These are phyloP conservation scores for Candida patagonica DNA, from an alignment of 805 yeast species.

Conservation along the genomic window DNA sequence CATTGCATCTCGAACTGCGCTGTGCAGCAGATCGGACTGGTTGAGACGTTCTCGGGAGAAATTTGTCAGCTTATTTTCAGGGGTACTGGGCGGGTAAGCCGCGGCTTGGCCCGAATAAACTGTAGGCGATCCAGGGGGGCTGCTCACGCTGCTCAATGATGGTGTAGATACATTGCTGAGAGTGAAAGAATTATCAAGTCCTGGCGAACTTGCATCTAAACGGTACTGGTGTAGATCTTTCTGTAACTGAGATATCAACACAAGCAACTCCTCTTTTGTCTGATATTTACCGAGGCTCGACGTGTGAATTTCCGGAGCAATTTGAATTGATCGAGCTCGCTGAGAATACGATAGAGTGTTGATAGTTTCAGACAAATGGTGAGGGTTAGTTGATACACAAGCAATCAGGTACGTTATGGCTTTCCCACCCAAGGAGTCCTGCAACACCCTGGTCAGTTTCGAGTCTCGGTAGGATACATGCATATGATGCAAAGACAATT, in stretches of 20 bases:
- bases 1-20: conserved; percentile 14
- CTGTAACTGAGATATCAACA: conserved; percentile 11
- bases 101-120: not conserved
- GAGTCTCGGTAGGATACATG: conserved; percentile 56
- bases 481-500: conserved; percentile 25
- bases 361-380: conserved; percentile 17
- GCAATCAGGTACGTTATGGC: conserved; percentile 86
- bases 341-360: conserved; percentile 20
- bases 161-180: not conserved
- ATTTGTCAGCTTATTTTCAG: not conserved
- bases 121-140: not conserved
- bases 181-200: not conserved
- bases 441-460: conserved; percentile 59
- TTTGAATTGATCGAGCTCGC: conserved; percentile 19
- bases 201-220: not conserved
- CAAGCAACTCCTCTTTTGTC: conserved; percentile 12
- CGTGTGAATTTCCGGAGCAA: conserved; percentile 19
- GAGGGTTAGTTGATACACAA: conserved; percentile 41
- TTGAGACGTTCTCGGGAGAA: conserved; percentile 7
- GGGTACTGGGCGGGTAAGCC: not conserved
- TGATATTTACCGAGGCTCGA: conserved; percentile 3
- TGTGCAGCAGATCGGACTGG: conserved; percentile 12
- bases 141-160: not conserved
- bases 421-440: conserved; percentile 79
- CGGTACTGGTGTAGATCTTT: conserved; percentile 15